phyloP scores from a whole-genome alignment of 176 grass and related monocot species.

The Avena sativa region DNA sequence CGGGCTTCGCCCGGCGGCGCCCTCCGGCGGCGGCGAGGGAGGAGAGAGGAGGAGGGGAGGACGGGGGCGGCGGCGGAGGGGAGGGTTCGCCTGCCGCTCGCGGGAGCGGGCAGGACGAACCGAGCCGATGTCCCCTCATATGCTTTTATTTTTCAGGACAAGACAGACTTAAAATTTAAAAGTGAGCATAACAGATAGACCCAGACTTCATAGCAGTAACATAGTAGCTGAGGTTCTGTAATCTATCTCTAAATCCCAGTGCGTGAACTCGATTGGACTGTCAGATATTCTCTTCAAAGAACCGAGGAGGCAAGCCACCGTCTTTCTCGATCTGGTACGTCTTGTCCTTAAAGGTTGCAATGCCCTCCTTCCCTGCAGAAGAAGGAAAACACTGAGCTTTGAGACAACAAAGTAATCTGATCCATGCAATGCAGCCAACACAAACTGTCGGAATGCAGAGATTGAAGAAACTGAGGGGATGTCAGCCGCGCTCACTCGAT shows the following conservation, averaged over 20 bases:
- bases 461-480: neutral
- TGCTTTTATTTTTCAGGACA: neutral
- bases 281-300: constrained; percentile 49
- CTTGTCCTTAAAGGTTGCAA: constrained; percentile 48
- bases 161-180: neutral
- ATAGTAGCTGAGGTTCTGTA: neutral
- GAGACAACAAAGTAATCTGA: too few species aligned
- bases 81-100: too few species aligned
- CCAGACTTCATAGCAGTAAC: neutral
- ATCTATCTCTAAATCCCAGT: neutral
- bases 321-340: constrained; percentile 2
- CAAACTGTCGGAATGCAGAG: neutral
- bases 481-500: constrained; percentile 33
- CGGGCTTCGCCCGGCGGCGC: too few species aligned
- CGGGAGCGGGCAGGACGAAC: too few species aligned
- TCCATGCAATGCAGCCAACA: neutral
- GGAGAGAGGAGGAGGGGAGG: too few species aligned
- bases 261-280: neutral
- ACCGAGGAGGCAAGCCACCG: constrained; percentile 14
- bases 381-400: neutral
- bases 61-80: too few species aligned
- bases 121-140: too few species aligned
- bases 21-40: too few species aligned
- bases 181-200: neutral
- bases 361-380: constrained; percentile 46